These are phyloP conservation scores for Claviceps sp. DNA, from an alignment of 2,329 filamentous ascomycete genomes.

Conservation along the genomic window DNA sequence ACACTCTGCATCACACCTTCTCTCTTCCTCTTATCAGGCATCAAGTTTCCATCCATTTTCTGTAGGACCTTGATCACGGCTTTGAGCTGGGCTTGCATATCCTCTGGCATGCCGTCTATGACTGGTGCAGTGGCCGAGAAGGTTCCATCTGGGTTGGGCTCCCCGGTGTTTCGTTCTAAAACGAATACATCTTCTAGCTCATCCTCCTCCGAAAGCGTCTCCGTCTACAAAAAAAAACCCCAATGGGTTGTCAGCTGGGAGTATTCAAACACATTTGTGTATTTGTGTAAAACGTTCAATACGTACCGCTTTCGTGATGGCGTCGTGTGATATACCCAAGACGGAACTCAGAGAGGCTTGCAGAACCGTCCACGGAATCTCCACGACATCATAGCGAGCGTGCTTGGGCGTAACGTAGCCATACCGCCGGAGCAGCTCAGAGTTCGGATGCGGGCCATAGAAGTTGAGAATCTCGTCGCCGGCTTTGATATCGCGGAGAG, in stretches of 20 bases:
- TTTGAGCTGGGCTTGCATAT: slow-evolving; percentile 39
- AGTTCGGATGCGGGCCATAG: slow-evolving; percentile 72
- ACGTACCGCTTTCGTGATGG: slow-evolving; percentile 30
- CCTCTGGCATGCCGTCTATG: slow-evolving; percentile 31
- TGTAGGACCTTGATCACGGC: slow-evolving; percentile 34
- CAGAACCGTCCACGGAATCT: slow-evolving; percentile 53
- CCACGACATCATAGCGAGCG: slow-evolving; percentile 67
- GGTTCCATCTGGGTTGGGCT: slow-evolving; percentile 36
- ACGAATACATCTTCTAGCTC: slow-evolving; percentile 66
- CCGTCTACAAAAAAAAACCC: slow-evolving; percentile 12
- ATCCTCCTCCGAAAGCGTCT: slow-evolving; percentile 41
- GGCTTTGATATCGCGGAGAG: slow-evolving; percentile 51
- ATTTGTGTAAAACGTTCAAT: slow-evolving; percentile 6
- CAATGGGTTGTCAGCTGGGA: background rate
- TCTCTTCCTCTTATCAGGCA: slow-evolving; percentile 36
- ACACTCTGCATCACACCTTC: slow-evolving; percentile 31
- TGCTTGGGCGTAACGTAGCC: slow-evolving; percentile 78
- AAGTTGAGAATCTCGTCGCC: slow-evolving; percentile 79
- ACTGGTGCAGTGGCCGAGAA: slow-evolving; percentile 21
- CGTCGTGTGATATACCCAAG: slow-evolving; percentile 22
- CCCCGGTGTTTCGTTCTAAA: slow-evolving; percentile 41
- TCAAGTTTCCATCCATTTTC: slow-evolving; percentile 26
- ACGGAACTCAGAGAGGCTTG: slow-evolving; percentile 28
- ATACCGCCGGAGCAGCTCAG: slow-evolving; percentile 71
- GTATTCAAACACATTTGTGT: background rate